Percentiles rank a stretch among this genome's conserved stretches.
Conservation (phyloP, 192 early-diverging fungal genomes). For the Podila clonocystis region DNA sequence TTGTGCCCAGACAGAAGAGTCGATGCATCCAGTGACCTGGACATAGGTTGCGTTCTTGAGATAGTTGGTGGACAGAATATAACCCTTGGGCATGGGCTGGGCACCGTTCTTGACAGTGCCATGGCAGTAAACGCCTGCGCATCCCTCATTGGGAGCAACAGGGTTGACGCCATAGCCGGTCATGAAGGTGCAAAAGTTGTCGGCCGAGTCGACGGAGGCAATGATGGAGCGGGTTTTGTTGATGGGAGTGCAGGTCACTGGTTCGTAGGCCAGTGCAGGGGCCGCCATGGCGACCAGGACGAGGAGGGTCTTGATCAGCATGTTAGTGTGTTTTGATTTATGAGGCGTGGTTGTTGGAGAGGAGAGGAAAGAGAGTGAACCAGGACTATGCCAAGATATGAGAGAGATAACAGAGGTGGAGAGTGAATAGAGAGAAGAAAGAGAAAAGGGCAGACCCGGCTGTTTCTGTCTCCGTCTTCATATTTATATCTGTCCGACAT, state of each 20-base stretch:
- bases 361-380: background rate
- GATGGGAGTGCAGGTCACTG: constrained; percentile 1
- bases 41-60: constrained; percentile 10
- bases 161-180: constrained; percentile 10
- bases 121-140: constrained; percentile 6
- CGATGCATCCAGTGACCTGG: constrained; percentile 49
- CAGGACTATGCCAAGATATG: background rate
- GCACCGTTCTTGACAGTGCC: constrained; percentile 6
- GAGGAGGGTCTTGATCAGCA: constrained; percentile 1
- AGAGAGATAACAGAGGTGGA: background rate
- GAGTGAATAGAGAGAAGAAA: background rate
- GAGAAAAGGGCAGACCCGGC: background rate
- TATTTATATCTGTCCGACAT: too few species aligned
- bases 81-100: constrained; percentile 7
- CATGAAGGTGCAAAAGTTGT: constrained; percentile 16
- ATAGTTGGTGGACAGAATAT: constrained; percentile 7
- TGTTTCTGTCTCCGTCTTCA: too few species aligned
- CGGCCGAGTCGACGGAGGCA: background rate
- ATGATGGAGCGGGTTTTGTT: background rate
- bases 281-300: constrained; percentile 3
- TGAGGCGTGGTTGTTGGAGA: background rate
- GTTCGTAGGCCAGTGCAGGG: background rate
- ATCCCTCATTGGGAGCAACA: constrained; percentile 12
- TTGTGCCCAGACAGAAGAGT: constrained; percentile 39
- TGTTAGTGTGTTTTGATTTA: background rate